These are phyloP conservation scores for Diatrype stigma DNA, from an alignment of 2,329 filamentous ascomycete species.

Conservation along the genomic window DNA sequence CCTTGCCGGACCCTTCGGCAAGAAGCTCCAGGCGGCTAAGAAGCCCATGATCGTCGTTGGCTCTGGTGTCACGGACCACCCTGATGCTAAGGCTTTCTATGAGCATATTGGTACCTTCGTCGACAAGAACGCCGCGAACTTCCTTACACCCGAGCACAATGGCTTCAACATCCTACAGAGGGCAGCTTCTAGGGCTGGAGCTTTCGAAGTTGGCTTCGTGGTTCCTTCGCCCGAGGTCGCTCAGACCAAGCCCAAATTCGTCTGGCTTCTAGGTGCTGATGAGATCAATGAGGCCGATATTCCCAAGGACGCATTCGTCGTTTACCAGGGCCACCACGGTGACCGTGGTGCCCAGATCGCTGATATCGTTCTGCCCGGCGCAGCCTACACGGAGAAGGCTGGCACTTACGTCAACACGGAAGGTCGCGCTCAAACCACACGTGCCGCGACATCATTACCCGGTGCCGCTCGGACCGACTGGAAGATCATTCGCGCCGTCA, in stretches of 20 bases:
- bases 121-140: conserved; percentile 87
- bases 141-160: conserved; percentile 88
- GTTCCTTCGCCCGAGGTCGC: conserved; percentile 78
- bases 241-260: conserved; percentile 83
- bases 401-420: conserved; percentile 98
- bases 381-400: conserved; percentile 94
- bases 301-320: conserved; percentile 90
- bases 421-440: conserved; percentile 89
- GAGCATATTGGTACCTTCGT: conserved; percentile 87
- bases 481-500: conserved; percentile 94
- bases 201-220: conserved; percentile 93
- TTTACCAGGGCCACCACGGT: conserved; percentile 98
- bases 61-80: conserved; percentile 85
- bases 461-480: conserved; percentile 93
- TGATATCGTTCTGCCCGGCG: conserved; percentile 88
- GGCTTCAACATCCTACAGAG: conserved; percentile 96
- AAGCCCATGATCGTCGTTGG: conserved; percentile 96
- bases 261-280: conserved; percentile 95
- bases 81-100: conserved; percentile 88
- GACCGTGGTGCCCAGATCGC: conserved; percentile 90
- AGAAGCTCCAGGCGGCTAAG: conserved; percentile 84
- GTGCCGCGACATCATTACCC: conserved; percentile 81
- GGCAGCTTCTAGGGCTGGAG: conserved; percentile 84
- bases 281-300: conserved; percentile 82
- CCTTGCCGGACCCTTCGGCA: conserved; percentile 81